phyloP scores from a whole-genome alignment of 768 basidiomycete species.

The Termitomyces sp. region DNA sequence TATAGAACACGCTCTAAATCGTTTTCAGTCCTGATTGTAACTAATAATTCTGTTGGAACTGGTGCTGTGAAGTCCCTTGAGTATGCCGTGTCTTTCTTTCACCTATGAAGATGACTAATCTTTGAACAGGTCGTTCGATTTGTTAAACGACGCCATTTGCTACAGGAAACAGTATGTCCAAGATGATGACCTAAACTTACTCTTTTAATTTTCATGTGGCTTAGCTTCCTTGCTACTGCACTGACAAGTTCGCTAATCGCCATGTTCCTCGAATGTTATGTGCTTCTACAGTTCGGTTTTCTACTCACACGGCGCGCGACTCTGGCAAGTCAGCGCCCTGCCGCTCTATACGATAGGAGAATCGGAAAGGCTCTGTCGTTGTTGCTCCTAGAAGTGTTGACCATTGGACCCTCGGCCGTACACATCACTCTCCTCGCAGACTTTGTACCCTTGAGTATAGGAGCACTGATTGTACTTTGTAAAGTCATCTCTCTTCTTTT shows the following conservation, averaged over 20 bases:
- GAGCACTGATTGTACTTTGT: slow-evolving; percentile 12
- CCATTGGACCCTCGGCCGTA: slow-evolving; percentile 10
- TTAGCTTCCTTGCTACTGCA: slow-evolving; percentile 12
- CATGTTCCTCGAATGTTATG: slow-evolving; percentile 2
- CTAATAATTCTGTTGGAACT: slow-evolving; percentile 11
- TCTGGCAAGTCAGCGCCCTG: slow-evolving; percentile 1
- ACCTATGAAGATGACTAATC: not conserved
- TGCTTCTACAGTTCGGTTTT: slow-evolving; percentile 2
- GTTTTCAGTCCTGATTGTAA: slow-evolving; percentile 9
- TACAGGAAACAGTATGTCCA: slow-evolving; percentile 13
- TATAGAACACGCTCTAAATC: not conserved
- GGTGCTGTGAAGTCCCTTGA: slow-evolving; percentile 3
- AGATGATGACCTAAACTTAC: not conserved
- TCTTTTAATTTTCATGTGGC: not conserved
- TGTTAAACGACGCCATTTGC: slow-evolving; percentile 4
- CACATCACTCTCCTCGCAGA: slow-evolving; percentile 12
- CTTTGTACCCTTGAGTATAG: slow-evolving; percentile 12
- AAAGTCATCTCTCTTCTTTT: not conserved
- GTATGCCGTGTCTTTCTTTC: not conserved
- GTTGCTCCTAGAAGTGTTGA: slow-evolving; percentile 9
- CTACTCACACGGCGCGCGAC: slow-evolving; percentile 2
- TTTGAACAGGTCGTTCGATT: not conserved
- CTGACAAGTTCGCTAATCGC: slow-evolving; percentile 9
- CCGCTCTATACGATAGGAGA: slow-evolving; percentile 4
- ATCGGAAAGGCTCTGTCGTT: slow-evolving; percentile 8